phyloP scores from a whole-genome alignment of 106 monocot species.

The Dactylorhiza incarnata region DNA sequence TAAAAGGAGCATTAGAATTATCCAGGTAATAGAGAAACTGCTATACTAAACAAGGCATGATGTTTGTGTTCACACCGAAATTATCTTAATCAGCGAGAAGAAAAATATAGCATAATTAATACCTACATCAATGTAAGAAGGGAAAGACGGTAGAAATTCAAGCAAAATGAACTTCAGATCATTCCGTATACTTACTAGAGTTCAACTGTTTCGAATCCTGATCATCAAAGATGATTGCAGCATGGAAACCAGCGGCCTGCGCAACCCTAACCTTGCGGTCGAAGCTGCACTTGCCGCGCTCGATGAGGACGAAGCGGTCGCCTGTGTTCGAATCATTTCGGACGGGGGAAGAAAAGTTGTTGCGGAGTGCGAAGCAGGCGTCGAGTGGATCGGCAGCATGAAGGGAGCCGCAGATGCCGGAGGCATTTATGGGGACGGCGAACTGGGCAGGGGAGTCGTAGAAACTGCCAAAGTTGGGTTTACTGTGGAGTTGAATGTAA shows the following conservation, averaged over 20 bases:
- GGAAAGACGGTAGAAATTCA: background rate
- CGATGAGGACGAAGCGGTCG: constrained; percentile 27
- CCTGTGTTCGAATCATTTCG: background rate
- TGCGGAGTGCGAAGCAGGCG: constrained; percentile 44
- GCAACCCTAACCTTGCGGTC: constrained; percentile 79
- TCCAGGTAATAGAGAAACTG: too few species aligned
- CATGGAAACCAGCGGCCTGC: constrained; percentile 53
- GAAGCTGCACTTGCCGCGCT: constrained; percentile 71
- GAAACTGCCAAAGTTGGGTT: constrained; percentile 67
- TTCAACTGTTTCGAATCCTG: constrained; percentile 45
- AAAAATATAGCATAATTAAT: background rate
- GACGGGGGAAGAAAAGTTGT: background rate
- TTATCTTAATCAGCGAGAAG: background rate
- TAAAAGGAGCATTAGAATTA: too few species aligned
- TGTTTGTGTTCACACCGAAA: background rate
- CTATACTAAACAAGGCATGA: background rate
- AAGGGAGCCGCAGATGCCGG: constrained; percentile 73
- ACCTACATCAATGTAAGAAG: background rate
- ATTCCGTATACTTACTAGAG: constrained; percentile 34
- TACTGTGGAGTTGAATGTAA: constrained; percentile 46
- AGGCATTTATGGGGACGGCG: constrained; percentile 45
- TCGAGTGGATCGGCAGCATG: constrained; percentile 55
- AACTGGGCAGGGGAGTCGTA: constrained; percentile 84
- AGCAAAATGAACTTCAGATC: background rate
- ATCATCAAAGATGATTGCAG: constrained; percentile 65